Conservation (phyloP, 164 flowering plant genomes). For the Liquidambar formosana region DNA sequence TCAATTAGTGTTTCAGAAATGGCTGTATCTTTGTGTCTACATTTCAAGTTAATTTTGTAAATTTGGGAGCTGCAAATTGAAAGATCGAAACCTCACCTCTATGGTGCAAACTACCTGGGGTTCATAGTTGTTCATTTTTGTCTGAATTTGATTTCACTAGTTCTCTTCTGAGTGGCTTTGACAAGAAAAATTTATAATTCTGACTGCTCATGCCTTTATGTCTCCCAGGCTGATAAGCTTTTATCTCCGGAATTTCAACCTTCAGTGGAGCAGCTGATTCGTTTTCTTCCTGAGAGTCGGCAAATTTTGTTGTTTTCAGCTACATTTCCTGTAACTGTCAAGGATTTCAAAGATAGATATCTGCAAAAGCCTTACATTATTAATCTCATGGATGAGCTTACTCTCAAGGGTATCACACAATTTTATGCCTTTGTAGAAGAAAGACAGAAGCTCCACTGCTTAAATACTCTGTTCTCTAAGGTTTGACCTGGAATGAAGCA, state of each 20-base stretch:
- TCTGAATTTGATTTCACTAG: neutral
- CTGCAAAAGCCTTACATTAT: constrained; percentile 80
- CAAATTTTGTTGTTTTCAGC: constrained; percentile 97
- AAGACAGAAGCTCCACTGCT: constrained; percentile 95
- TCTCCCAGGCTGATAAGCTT: constrained; percentile 86
- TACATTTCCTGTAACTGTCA: constrained; percentile 97
- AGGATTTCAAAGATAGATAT: constrained; percentile 89
- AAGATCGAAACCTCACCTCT: neutral
- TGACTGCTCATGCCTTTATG: constrained; percentile 6
- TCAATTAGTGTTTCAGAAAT: neutral
- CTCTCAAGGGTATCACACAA: constrained; percentile 97
- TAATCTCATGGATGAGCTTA: constrained; percentile 98
- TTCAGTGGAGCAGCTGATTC: constrained; percentile 77
- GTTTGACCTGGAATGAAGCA: constrained; percentile 33
- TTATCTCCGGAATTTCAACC: constrained; percentile 92
- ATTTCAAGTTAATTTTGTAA: neutral
- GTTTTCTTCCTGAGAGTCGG: constrained; percentile 69
- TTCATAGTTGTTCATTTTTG: neutral
- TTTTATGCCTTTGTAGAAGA: constrained; percentile 98
- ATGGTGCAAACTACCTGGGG: too few species aligned
- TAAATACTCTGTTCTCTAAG: constrained; percentile 97
- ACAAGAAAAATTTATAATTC: neutral
- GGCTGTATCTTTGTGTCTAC: neutral
- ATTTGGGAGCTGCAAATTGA: neutral
- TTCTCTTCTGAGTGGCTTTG: constrained; percentile 1